Evolutionary conservation across 2,329 filamentous ascomycete species (phyloP).

Genomic region (Sporothrix brunneoviolacea): DNA sequence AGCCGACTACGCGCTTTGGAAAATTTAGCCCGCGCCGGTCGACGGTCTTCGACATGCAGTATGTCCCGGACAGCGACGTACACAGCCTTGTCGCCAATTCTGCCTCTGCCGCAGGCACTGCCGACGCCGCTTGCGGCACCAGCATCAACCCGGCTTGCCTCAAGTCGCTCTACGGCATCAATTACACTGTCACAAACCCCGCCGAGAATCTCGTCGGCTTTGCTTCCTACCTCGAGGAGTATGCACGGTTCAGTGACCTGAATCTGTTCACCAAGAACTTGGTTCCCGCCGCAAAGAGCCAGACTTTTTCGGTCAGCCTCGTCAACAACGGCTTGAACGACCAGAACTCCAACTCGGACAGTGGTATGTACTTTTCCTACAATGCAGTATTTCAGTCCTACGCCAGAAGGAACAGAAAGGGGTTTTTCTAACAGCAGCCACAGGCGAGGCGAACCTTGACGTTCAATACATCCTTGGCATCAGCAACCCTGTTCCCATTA

Average conservation of each 20-base stretch:
- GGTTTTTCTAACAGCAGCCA: constrained; percentile 13
- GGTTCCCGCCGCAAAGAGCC: constrained; percentile 42
- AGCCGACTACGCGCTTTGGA: constrained; percentile 59
- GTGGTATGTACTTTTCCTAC: constrained; percentile 19
- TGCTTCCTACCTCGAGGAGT: constrained; percentile 40
- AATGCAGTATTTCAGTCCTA: no score
- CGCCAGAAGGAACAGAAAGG: no score
- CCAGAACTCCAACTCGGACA: constrained; percentile 34
- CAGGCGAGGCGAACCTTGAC: constrained; percentile 56
- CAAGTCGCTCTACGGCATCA: constrained; percentile 41
- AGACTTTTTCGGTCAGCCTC: constrained; percentile 48
- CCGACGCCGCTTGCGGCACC: constrained; percentile 27
- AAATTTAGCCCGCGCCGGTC: constrained; percentile 37
- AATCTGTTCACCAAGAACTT: constrained; percentile 43
- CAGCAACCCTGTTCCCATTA: constrained; percentile 46
- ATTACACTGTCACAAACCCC: constrained; percentile 27
- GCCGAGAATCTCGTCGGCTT: constrained; percentile 31
- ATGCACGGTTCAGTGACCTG: constrained; percentile 43
- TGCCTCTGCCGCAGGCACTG: constrained; percentile 11
- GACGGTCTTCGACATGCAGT: constrained; percentile 32
- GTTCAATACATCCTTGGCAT: constrained; percentile 54
- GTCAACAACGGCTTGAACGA: constrained; percentile 50
- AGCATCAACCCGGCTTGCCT: constrained; percentile 44
- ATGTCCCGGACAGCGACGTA: constrained; percentile 18
- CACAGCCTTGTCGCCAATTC: neutral